Percentiles rank a stretch among this genome's conserved stretches.
phyloP scores from a whole-genome alignment of 1,284 basidiomycete genomes.

The Cutaneotrichosporon cavernicola region DNA sequence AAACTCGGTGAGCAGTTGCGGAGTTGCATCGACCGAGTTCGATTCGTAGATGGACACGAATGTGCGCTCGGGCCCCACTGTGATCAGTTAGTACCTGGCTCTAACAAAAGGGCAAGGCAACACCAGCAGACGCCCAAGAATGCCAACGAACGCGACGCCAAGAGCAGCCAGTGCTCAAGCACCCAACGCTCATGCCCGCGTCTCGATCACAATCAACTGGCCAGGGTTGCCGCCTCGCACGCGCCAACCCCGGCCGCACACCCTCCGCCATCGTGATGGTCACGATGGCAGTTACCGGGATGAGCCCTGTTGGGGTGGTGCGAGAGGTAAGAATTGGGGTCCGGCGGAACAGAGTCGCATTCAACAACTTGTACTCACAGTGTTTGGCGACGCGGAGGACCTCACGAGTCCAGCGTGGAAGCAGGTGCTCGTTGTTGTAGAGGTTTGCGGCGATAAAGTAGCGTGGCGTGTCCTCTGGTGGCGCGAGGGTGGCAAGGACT shows the following conservation, averaged over 20 bases:
- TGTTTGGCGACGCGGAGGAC: constrained; percentile 28
- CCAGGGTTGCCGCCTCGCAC: neutral
- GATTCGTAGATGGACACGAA: constrained; percentile 63
- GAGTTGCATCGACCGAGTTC: constrained; percentile 57
- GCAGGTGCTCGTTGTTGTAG: constrained; percentile 36
- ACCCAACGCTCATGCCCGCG: neutral
- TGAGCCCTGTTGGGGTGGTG: neutral
- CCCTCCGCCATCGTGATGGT: neutral
- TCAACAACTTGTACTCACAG: constrained; percentile 25
- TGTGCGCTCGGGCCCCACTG: constrained; percentile 58
- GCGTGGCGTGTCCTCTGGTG: constrained; percentile 6
- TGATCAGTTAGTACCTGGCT: neutral
- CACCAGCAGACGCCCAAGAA: neutral
- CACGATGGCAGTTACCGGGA: neutral
- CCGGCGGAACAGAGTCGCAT: neutral
- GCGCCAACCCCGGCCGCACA: neutral
- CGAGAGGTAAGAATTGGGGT: neutral
- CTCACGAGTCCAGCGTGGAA: constrained; percentile 30
- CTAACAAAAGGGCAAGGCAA: neutral
- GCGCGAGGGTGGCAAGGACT: constrained; percentile 19
- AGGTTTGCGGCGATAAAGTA: constrained; percentile 43
- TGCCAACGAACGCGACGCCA: neutral
- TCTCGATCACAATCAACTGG: neutral
- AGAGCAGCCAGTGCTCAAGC: neutral
- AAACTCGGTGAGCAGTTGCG: constrained; percentile 53